These are phyloP conservation scores for Geotrichum ghanense DNA, from an alignment of 805 yeast genomes.

Conservation along the genomic window DNA sequence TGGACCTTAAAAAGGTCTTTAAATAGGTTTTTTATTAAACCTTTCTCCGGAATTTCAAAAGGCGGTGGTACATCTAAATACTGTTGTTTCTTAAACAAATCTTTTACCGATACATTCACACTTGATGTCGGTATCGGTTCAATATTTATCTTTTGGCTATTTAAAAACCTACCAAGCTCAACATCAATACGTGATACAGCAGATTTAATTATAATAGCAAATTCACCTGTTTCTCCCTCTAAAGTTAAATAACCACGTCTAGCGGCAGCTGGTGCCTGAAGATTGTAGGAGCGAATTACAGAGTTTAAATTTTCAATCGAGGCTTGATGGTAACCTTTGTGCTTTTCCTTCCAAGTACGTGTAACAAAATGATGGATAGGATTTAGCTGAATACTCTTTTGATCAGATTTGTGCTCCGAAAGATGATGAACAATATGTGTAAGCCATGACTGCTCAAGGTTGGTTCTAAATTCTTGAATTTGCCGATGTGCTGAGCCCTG, in stretches of 20 bases:
- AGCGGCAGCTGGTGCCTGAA: constrained; percentile 53
- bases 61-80: background rate
- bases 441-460: constrained; percentile 15
- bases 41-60: background rate
- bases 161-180: background rate
- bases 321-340: constrained; percentile 24
- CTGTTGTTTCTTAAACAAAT: background rate
- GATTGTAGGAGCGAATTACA: constrained; percentile 43
- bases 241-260: constrained; percentile 40
- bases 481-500: constrained; percentile 46
- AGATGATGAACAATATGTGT: constrained; percentile 4
- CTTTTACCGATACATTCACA: background rate
- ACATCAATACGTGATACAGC: background rate
- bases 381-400: constrained; percentile 8
- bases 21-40: background rate
- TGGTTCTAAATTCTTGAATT: constrained; percentile 36
- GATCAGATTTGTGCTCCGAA: constrained; percentile 6
- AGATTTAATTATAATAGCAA: background rate
- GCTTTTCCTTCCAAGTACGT: constrained; percentile 29
- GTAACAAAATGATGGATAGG: constrained; percentile 4
- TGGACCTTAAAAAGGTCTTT: background rate
- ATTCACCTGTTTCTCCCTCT: constrained; percentile 31
- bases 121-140: background rate
- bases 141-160: background rate
- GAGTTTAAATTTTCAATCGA: constrained; percentile 35